These are phyloP conservation scores for Taphrina deformans DNA, from an alignment of 1,139 yeast species.

Conservation along the genomic window DNA sequence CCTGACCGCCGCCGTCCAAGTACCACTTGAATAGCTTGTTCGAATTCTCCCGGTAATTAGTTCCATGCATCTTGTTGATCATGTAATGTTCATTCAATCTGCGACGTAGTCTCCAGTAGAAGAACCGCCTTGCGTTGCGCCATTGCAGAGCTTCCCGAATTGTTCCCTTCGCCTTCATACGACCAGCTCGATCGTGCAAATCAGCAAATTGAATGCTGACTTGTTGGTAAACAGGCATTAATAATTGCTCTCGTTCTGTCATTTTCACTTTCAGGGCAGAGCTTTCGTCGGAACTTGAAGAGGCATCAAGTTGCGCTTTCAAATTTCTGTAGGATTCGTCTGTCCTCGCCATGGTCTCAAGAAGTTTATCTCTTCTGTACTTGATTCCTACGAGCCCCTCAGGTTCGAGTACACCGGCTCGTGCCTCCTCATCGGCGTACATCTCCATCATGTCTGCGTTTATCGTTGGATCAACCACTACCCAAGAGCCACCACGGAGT, in stretches of 20 bases:
- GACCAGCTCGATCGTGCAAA: constrained; percentile 93
- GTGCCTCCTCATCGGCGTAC: constrained; percentile 95
- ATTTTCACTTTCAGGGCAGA: constrained; percentile 65
- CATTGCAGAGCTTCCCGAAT: constrained; percentile 82
- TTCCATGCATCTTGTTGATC: constrained; percentile 60
- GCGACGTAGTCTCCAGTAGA: constrained; percentile 98
- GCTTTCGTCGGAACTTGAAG: constrained; percentile 54
- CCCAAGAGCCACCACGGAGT: constrained; percentile 99
- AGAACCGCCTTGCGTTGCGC: constrained; percentile 86
- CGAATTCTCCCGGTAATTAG: constrained; percentile 8
- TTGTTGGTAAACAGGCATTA: constrained; percentile 88
- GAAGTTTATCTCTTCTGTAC: constrained; percentile 87
- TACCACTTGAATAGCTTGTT: constrained; percentile 34
- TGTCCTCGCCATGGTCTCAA: constrained; percentile 85
- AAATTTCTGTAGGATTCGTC: constrained; percentile 69
- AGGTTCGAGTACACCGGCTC: constrained; percentile 98
- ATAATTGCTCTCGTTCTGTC: constrained; percentile 71
- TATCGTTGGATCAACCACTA: constrained; percentile 97
- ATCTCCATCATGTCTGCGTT: constrained; percentile 97
- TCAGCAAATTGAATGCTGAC: constrained; percentile 95
- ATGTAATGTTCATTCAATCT: constrained; percentile 91
- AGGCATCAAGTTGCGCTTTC: constrained; percentile 50
- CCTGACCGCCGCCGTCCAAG: constrained; percentile 17
- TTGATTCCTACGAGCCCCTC: constrained; percentile 99
- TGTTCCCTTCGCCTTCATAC: constrained; percentile 94